These are phyloP conservation scores for Mucor velutinosus DNA, from an alignment of 371 early-diverging fungal genomes.

Conservation along the genomic window DNA sequence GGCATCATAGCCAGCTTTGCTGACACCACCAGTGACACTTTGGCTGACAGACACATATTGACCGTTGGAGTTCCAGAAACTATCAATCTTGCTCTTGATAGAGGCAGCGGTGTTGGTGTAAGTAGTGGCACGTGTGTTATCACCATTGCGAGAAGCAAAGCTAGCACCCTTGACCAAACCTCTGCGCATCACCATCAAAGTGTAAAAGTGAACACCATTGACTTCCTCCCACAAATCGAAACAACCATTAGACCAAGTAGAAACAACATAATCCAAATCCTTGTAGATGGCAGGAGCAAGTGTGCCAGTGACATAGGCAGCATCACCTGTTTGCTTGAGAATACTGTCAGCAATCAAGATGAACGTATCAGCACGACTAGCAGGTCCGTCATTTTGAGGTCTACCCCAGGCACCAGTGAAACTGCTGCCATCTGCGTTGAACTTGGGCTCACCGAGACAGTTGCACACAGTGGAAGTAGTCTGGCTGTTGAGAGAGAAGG, in stretches of 20 bases:
- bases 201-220: conserved; percentile 68
- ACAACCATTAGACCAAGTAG: conserved; percentile 42
- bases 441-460: conserved; percentile 81
- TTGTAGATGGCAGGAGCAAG: conserved; percentile 31
- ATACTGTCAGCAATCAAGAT: conserved; percentile 50
- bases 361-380: conserved; percentile 64
- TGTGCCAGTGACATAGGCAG: conserved; percentile 29
- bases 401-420: conserved; percentile 64
- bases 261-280: conserved; percentile 68
- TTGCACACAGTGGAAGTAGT: conserved; percentile 31
- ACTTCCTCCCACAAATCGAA: conserved; percentile 67
- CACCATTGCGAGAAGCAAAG: conserved; percentile 40
- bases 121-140: conserved; percentile 18
- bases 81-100: conserved; percentile 28
- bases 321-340: conserved; percentile 23
- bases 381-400: conserved; percentile 87
- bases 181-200: conserved; percentile 60
- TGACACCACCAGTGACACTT: conserved; percentile 39
- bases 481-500: conserved; percentile 37
- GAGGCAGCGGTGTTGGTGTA: conserved; percentile 23
- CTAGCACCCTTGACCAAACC: conserved; percentile 64
- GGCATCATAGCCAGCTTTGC: conserved; percentile 52
- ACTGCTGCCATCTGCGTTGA: conserved; percentile 61
- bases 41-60: conserved; percentile 36
- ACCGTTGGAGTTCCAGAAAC: conserved; percentile 36